Base-by-base conservation (phyloP, 2,329 filamentous ascomycete genomes). In the Aspergillus floridensis region DNA sequence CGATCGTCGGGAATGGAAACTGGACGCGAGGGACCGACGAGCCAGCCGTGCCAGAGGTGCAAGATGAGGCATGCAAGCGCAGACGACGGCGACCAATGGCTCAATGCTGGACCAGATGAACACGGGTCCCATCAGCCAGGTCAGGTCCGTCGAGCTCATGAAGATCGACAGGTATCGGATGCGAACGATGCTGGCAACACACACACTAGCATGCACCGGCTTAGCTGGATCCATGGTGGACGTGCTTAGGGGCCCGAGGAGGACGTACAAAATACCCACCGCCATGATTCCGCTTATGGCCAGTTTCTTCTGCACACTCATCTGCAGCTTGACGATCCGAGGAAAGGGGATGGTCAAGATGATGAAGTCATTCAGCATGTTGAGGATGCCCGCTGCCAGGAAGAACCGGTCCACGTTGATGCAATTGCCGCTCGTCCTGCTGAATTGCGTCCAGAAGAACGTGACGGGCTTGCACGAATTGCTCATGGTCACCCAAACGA, bases 391-490 rank as follows among this genome's bases (percentile, higher is more conserved):
- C 12, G 53, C 19, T 10, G 49, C 60, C 14, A 62, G 51, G 29
- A 64, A 62, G 22, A 64, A 62, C 0, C 48, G 58, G 38, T 53
- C 56, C 14, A 47, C 47, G 26, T 57, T 16, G 51, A 62, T 56
- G 35, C 60, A 61, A 11, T 35, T 49, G 4, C 60, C 62, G 19
- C 49, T 38, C 2, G 53, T 26, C 7, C 49, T 57, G 14, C 29
- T 59, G 53, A 60, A 66, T 22, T 61, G 59, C 2, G 59, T 64
- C 65, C 65, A 66, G 53, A 64, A 65, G 41, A 55, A 59, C 10
- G 51, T 32, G 4, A 59, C 8, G 1, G 65, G 65, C 16, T 41
- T 47, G 35, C 65, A 66, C 5, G 54, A 35, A 19, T 48, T 61
- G 3, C 50, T 53, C 58, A 64, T 65, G 22, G 50, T 56, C 16